Base-by-base conservation (phyloP, 805 yeast species). In the Candida insectorum region DNA sequence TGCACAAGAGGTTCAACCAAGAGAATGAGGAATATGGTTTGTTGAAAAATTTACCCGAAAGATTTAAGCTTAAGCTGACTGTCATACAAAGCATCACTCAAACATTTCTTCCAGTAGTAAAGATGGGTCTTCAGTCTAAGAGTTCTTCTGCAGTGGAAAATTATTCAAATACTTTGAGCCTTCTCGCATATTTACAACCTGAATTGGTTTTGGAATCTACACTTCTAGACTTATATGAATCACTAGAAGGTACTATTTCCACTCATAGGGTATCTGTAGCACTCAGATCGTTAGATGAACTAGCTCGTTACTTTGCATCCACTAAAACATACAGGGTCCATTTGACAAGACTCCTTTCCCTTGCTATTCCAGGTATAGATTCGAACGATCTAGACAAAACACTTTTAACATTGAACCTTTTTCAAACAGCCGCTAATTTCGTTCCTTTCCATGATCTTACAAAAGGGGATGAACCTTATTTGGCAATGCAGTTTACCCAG, bases 301-400 rank as follows among this genome's bases (percentile, higher is more conserved):
- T 85, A 15, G 72, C 82, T 1, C 69, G 94, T 34, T 79, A 73
- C 40, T 75, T 93, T 69, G 79, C 83, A 0, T 52, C 62, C 5
- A 67, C 75, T 2, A 81, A 81, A 1, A 56, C 77, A 2, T 86
- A 73, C 51, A 65, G 96, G 27, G 78, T 85, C 9, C 98, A 93
- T 49, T 62, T 87, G 9, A 77, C 94, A 0, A 75, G 94, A 34
- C 63, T 93, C 11, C 53, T 89, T 24, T 74, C 79, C 17, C 68
- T 86, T 55, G 62, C 81, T 2, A 54, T 88, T 6, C 85, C 88
- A 0, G 96, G 93, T 19, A 78, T 93, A 18, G 97, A 93, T 52
- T 75, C 89, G 0, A 93, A 89, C 52, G 98, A 93, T 56, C 69
- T 87, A 30, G 69, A 67, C 10, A 76, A 89, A 51, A 81, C 96